A percentile compares a stretch with the other conserved stretches of the same genome.
Conservation (phyloP, 2,329 filamentous ascomycete species). For the Rasamsonia emersonii region DNA sequence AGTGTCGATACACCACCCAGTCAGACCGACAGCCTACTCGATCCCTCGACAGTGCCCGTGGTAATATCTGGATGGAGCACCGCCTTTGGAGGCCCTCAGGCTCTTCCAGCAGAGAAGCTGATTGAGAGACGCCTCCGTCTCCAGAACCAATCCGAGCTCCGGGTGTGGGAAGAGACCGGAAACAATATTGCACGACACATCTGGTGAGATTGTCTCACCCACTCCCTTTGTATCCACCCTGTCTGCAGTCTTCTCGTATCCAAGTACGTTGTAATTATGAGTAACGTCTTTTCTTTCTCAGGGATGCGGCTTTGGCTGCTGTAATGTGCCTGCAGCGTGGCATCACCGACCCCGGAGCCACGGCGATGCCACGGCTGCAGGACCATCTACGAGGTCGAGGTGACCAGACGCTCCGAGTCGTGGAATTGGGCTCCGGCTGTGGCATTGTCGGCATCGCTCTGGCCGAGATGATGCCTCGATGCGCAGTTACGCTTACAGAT, state of each 20-base stretch:
- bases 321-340: constrained; percentile 44
- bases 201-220: constrained; percentile 42
- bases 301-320: constrained; percentile 54
- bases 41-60: constrained; percentile 25
- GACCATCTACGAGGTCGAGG: constrained; percentile 12
- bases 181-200: constrained; percentile 65
- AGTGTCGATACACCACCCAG: constrained; percentile 2
- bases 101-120: constrained; percentile 39
- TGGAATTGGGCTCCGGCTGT: constrained; percentile 62
- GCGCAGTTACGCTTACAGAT: constrained; percentile 55
- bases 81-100: constrained; percentile 32
- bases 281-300: constrained; percentile 15
- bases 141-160: constrained; percentile 30
- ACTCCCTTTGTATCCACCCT: too few species aligned
- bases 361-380: constrained; percentile 20
- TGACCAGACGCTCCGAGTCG: constrained; percentile 35
- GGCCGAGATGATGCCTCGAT: constrained; percentile 43
- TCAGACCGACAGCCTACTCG: constrained; percentile 14
- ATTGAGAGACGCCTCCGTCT: constrained; percentile 48
- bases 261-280: too few species aligned
- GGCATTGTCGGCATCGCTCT: constrained; percentile 61
- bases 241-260: too few species aligned
- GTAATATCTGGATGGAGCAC: constrained; percentile 52
- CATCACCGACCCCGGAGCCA: constrained; percentile 20
- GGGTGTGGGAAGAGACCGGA: constrained; percentile 61